Percentiles rank a stretch among this genome's conserved stretches.
phyloP scores from a whole-genome alignment of 2,329 filamentous ascomycete genomes.

The Colletotrichum chlorophyti region DNA sequence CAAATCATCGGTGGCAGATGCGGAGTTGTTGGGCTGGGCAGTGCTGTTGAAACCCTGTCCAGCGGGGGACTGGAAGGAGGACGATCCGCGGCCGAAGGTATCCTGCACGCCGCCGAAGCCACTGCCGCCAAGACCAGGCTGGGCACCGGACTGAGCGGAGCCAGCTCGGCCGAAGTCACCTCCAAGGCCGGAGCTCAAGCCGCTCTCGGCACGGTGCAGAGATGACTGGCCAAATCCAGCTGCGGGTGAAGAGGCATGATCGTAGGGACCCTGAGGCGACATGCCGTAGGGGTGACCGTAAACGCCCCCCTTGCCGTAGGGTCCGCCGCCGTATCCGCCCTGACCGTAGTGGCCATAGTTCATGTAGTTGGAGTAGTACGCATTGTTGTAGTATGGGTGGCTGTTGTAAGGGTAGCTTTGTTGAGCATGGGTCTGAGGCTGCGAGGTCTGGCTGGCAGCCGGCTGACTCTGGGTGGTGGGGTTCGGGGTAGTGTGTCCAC shows the following conservation, averaged over 20 bases:
- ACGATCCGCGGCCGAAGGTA: constrained; percentile 59
- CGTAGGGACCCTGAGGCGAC: constrained; percentile 62
- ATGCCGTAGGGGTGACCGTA: constrained; percentile 66
- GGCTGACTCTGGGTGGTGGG: constrained; percentile 67
- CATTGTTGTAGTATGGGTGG: constrained; percentile 67
- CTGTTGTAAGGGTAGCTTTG: constrained; percentile 58
- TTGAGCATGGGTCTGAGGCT: constrained; percentile 53
- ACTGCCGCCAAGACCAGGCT: constrained; percentile 56
- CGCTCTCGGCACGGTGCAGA: constrained; percentile 58
- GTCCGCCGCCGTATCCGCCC: constrained; percentile 54
- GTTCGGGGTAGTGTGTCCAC: constrained; percentile 90
- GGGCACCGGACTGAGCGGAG: constrained; percentile 56
- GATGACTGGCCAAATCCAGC: constrained; percentile 60
- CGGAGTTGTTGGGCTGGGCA: constrained; percentile 51
- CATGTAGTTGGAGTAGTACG: constrained; percentile 68
- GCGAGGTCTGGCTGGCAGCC: constrained; percentile 48
- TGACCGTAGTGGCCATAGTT: constrained; percentile 61
- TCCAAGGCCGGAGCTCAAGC: constrained; percentile 54
- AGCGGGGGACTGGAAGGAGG: constrained; percentile 62
- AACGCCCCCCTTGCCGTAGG: constrained; percentile 62
- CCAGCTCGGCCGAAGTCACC: constrained; percentile 61
- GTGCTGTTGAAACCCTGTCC: constrained; percentile 60
- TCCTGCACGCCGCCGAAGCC: constrained; percentile 63
- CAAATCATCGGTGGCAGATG: constrained; percentile 57
- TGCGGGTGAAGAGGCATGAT: constrained; percentile 61